Base-by-base conservation (phyloP, 805 yeast species). In the Tetrapisispora fleetii region DNA sequence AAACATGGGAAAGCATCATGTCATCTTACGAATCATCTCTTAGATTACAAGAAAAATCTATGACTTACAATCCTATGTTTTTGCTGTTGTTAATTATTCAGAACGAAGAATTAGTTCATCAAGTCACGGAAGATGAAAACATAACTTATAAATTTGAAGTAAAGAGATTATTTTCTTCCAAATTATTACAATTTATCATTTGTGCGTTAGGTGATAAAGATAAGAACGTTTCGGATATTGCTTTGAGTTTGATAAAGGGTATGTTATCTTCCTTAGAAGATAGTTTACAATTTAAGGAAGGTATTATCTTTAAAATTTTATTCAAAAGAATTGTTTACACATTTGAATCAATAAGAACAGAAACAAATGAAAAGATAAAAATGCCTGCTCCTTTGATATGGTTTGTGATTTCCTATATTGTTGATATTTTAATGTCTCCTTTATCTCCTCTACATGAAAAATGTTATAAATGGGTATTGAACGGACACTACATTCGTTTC, bases 371-470 rank as follows among this genome's bases (percentile, higher is more conserved):
- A 46, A 48, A 32, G 16, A 40, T 57, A 9, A 47, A 50, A 2
- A 60, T 57, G 1, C 51, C 75, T 6, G 57, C 80, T 0, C 74
- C 81, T 3, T 52, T 83, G 17, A 68, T 81, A n/a, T 76, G 83
- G 65, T 67, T 71, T 17, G 60, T 79, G 48, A 63, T 81, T 37
- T 75, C 87, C 0, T 73, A 76, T 46, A 60, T 88, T 37, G 67
- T 79, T 4, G 76, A 78, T 2, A 69, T 86, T 1, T 61, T 86
- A 50, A 62, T 72, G 6, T 79, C 81, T 52, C 96, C 97, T 0
- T 78, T 81, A 0, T 91, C 86, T 52, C 75, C 73, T 55, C 62
- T 91, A 19, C 85, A 83, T 63, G 96, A 89, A 53, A 78, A 79
- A 54, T 78, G 79, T 0, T 78, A 73, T 56, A 75, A 82, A 50